Evolutionary conservation across 2,329 filamentous ascomycete genomes (phyloP).

Genomic region (Chlorencoelia australis): DNA sequence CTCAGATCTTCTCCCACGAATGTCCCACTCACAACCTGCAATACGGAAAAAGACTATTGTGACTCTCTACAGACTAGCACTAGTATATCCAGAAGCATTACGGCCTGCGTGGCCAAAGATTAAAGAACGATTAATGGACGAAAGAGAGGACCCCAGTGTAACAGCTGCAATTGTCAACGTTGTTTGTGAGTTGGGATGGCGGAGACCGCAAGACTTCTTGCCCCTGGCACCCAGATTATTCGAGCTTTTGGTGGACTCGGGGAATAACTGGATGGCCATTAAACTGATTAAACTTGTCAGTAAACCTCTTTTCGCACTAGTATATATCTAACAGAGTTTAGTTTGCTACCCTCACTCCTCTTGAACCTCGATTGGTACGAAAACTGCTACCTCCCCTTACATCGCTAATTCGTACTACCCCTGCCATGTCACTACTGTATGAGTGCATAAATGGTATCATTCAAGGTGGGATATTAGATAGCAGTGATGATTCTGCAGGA

Average conservation of each 20-base stretch:
- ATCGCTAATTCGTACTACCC: conserved; percentile 86
- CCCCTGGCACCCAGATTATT: conserved; percentile 86
- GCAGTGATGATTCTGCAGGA: conserved; percentile 66
- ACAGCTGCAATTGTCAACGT: conserved; percentile 96
- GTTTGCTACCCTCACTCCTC: conserved; percentile 89
- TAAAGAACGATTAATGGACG: conserved; percentile 85
- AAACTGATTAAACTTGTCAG: conserved; percentile 92
- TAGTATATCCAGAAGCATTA: conserved; percentile 94
- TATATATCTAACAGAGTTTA: conserved; percentile 52
- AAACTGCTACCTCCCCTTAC: conserved; percentile 87
- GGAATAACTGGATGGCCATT: conserved; percentile 99
- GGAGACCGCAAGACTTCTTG: conserved; percentile 85
- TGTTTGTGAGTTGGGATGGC: conserved; percentile 90
- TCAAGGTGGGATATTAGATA: conserved; percentile 85
- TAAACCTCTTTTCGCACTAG: conserved; percentile 33
- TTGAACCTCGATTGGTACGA: conserved; percentile 83
- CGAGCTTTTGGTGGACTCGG: conserved; percentile 80
- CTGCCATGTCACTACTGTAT: conserved; percentile 95
- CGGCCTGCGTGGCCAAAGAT: conserved; percentile 94
- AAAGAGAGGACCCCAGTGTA: conserved; percentile 81
- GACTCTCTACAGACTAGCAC: conserved; percentile 80
- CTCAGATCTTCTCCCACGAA: conserved; percentile 72
- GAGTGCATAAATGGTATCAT: conserved; percentile 99
- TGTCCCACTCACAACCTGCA: conserved; percentile 75
- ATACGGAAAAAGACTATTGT: conserved; percentile 95